These are phyloP conservation scores for Hura crepitans DNA, from an alignment of 441 rosid genomes.

Conservation along the genomic window DNA sequence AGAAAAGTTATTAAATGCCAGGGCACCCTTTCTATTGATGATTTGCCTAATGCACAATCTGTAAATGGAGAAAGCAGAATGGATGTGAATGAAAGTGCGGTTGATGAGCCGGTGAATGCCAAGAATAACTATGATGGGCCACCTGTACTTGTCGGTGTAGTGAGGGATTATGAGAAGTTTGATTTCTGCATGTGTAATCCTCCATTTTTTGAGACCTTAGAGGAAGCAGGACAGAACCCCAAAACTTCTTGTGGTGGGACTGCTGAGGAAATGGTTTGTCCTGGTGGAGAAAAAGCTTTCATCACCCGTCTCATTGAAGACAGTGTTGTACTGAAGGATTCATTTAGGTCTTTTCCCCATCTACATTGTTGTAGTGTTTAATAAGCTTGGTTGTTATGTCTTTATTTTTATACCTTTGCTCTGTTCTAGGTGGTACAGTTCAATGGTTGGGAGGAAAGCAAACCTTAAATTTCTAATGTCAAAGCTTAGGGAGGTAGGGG, in stretches of 20 bases:
- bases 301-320: constrained; percentile 70
- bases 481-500: constrained; percentile 72
- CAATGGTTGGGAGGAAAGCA: constrained; percentile 86
- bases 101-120: constrained; percentile 26
- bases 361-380: neutral
- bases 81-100: constrained; percentile 14
- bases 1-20: constrained; percentile 44
- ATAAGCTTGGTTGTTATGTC: constrained; percentile 4
- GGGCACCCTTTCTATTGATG: constrained; percentile 20
- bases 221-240: constrained; percentile 84
- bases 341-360: constrained; percentile 44
- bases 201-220: constrained; percentile 83
- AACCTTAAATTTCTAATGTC: constrained; percentile 68
- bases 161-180: constrained; percentile 62
- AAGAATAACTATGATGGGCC: constrained; percentile 39
- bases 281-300: constrained; percentile 87
- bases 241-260: constrained; percentile 95
- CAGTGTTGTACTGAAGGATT: constrained; percentile 57
- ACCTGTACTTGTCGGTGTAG: constrained; percentile 58
- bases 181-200: constrained; percentile 98
- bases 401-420: neutral
- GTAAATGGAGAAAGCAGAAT: constrained; percentile 23
- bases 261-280: constrained; percentile 78
- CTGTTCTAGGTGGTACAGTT: constrained; percentile 73
- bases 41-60: constrained; percentile 21